phyloP scores from a whole-genome alignment of 228 moss, liverwort and hornwort genomes.

The Sphagnum magellanicum region DNA sequence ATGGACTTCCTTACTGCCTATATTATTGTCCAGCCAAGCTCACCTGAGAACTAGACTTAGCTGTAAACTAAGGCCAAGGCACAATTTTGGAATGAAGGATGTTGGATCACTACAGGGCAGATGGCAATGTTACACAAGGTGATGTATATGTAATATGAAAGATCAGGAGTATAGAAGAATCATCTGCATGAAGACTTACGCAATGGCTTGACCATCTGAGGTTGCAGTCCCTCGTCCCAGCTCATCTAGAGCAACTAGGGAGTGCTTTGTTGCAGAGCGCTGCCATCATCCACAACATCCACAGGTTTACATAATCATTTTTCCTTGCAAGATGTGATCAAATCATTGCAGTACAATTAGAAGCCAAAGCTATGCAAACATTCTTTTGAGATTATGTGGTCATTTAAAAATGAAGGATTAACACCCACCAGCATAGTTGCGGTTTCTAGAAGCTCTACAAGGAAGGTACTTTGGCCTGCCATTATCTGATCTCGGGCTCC shows the following conservation, averaged over 20 bases:
- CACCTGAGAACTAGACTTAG: no score
- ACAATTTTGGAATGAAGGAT: no score
- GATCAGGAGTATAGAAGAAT: neutral
- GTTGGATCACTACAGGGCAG: no score
- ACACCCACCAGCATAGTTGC: constrained; percentile 88
- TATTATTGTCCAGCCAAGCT: no score
- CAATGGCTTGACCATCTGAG: constrained; percentile 98
- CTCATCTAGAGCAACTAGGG: constrained; percentile 95
- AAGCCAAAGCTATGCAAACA: neutral
- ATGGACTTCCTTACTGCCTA: no score
- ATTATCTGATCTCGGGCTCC: constrained; percentile 97
- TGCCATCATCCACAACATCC: constrained; percentile 14
- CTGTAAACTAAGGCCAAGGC: no score
- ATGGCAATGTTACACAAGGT: no score
- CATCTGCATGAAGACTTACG: constrained; percentile 39
- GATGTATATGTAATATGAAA: neutral
- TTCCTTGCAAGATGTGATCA: no score
- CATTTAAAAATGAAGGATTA: no score
- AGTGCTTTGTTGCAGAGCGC: constrained; percentile 81
- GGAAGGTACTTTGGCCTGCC: constrained; percentile 97
- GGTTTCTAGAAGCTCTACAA: constrained; percentile 96
- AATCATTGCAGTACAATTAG: no score
- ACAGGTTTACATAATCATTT: no score
- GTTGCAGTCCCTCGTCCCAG: constrained; percentile 97
- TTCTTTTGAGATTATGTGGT: neutral